A percentile compares a stretch with the other conserved stretches of the same genome.
phyloP scores from a whole-genome alignment of 768 basidiomycete species.

The Amanita molliuscula region DNA sequence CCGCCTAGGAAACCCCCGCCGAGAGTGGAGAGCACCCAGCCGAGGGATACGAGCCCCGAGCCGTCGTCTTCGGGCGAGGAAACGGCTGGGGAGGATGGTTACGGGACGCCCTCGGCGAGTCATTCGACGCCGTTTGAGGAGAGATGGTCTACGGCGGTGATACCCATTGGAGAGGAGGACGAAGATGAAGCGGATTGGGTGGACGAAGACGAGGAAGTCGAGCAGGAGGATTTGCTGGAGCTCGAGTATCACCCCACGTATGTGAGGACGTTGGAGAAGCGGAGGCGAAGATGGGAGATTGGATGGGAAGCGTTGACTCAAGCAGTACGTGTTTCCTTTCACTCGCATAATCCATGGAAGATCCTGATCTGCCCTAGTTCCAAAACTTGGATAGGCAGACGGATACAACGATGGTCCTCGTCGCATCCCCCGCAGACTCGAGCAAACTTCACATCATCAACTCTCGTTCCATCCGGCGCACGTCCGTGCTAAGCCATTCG shows the following conservation, averaged over 20 bases:
- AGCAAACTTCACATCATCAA: slow-evolving; percentile 53
- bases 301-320: slow-evolving; percentile 69
- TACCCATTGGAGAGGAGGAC: slow-evolving; percentile 8
- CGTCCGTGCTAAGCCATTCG: slow-evolving; percentile 33
- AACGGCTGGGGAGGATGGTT: slow-evolving; percentile 57
- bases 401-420: slow-evolving; percentile 63
- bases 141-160: background rate
- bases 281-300: slow-evolving; percentile 62
- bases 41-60: slow-evolving; percentile 73
- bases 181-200: slow-evolving; percentile 56
- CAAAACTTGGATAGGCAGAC: slow-evolving; percentile 73
- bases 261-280: slow-evolving; percentile 54
- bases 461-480: slow-evolving; percentile 61
- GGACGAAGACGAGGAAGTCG: slow-evolving; percentile 62
- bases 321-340: slow-evolving; percentile 36
- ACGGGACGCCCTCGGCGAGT: slow-evolving; percentile 14
- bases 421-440: slow-evolving; percentile 68
- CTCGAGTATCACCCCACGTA: slow-evolving; percentile 70
- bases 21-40: slow-evolving; percentile 75
- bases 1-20: slow-evolving; percentile 50
- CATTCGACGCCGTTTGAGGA: slow-evolving; percentile 10
- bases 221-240: slow-evolving; percentile 62
- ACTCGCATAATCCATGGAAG: slow-evolving; percentile 5
- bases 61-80: slow-evolving; percentile 68
- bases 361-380: slow-evolving; percentile 36